These are phyloP conservation scores for Boletus sp. DNA, from an alignment of 1,284 basidiomycete species.

Conservation along the genomic window DNA sequence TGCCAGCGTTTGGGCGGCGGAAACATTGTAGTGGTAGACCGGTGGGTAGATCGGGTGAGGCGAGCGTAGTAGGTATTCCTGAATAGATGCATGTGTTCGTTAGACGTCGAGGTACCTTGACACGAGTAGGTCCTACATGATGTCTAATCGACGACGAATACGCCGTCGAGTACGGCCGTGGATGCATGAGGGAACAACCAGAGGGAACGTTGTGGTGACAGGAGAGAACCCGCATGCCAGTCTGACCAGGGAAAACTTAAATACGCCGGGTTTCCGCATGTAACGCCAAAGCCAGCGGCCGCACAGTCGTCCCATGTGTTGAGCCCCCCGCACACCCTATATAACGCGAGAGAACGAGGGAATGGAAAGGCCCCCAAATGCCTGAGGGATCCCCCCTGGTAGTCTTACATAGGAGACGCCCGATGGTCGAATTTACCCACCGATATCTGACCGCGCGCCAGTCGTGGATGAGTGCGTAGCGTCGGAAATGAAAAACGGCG, in stretches of 20 bases:
- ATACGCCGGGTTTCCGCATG: conserved; percentile 24
- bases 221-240: conserved; percentile 17
- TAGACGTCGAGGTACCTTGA: conserved; percentile 3
- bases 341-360: conserved; percentile 1
- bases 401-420: conserved; percentile 11
- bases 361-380: conserved; percentile 13
- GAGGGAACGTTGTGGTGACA: conserved; percentile 15
- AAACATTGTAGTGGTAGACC: conserved; percentile 15
- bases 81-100: conserved; percentile 3
- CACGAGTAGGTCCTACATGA: conserved; percentile 17
- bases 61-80: conserved; percentile 15
- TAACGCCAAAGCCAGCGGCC: conserved; percentile 23
- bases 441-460: conserved; percentile 1
- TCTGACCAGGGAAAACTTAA: conserved; percentile 19
- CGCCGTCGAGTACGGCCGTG: conserved; percentile 10
- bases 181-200: conserved; percentile 15
- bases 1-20: conserved; percentile 18
- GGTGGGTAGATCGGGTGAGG: conserved; percentile 10
- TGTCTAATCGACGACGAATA: conserved; percentile 20
- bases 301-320: conserved; percentile 17
- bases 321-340: conserved; percentile 22
- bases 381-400: conserved; percentile 13
- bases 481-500: conserved; percentile 26
- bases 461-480: conserved; percentile 4
- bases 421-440: neutral